Percentiles rank a stretch among this genome's conserved stretches.
These are phyloP conservation scores for Hypoxylon rubiginosum DNA, from an alignment of 2,329 filamentous ascomycete species.

Conservation along the genomic window DNA sequence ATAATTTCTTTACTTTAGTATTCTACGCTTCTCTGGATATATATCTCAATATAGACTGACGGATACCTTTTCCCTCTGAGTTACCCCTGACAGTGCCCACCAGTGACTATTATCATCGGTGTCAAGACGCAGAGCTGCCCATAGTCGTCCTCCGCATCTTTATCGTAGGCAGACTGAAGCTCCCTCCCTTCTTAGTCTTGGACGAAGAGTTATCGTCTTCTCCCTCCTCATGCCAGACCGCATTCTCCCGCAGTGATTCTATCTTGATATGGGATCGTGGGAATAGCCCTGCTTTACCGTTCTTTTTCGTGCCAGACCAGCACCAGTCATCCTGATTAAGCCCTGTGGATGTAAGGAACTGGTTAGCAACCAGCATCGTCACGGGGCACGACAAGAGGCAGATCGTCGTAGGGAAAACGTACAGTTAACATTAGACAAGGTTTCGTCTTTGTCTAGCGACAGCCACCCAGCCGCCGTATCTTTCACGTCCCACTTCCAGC, in stretches of 20 bases:
- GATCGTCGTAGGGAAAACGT: slow-evolving; percentile 48
- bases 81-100: background rate
- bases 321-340: slow-evolving; percentile 66
- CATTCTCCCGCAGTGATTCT: slow-evolving; percentile 58
- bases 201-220: slow-evolving; percentile 28
- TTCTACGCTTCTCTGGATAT: too few relatives aligned
- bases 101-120: background rate
- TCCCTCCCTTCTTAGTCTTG: slow-evolving; percentile 33
- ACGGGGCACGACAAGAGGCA: background rate
- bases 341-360: slow-evolving; percentile 51
- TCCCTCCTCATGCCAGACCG: slow-evolving; percentile 27
- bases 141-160: slow-evolving; percentile 42
- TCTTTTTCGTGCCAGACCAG: slow-evolving; percentile 67
- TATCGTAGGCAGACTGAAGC: slow-evolving; percentile 33
- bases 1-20: background rate
- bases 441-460: slow-evolving; percentile 62
- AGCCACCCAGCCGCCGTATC: slow-evolving; percentile 50
- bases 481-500: slow-evolving; percentile 53
- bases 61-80: background rate
- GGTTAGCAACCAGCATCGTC: slow-evolving; percentile 5
- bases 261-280: slow-evolving; percentile 64
- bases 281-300: slow-evolving; percentile 67
- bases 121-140: slow-evolving; percentile 37
- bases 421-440: slow-evolving; percentile 65
- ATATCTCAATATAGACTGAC: background rate